These are phyloP conservation scores for Rhizophagus sp. DNA, from an alignment of 192 early-diverging fungal genomes.

Conservation along the genomic window DNA sequence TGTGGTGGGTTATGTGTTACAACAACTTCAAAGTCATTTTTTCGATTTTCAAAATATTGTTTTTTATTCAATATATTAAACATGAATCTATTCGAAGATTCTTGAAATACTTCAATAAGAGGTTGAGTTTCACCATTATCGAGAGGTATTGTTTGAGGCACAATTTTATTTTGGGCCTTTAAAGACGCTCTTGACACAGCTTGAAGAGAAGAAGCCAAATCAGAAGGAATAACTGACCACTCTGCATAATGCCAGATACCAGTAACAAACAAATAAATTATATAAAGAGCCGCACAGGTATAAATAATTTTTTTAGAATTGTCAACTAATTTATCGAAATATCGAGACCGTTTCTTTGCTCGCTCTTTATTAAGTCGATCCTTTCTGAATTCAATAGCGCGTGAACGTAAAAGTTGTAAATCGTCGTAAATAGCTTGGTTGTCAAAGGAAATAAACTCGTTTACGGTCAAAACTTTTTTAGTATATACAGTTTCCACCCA, in stretches of 20 bases:
- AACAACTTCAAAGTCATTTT: slow-evolving; percentile 7
- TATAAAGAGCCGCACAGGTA: neutral
- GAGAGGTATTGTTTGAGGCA: neutral
- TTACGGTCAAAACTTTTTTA: slow-evolving; percentile 10
- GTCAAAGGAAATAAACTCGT: slow-evolving; percentile 3
- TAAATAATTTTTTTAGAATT: neutral
- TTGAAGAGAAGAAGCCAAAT: slow-evolving; percentile 2
- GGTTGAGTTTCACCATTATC: neutral
- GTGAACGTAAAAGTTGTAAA: slow-evolving; percentile 20
- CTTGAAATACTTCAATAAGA: slow-evolving; percentile 6
- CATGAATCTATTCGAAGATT: neutral
- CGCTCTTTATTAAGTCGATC: slow-evolving; percentile 1
- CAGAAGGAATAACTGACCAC: slow-evolving; percentile 22
- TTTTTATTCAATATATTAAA: slow-evolving; percentile 9
- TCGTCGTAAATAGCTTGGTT: slow-evolving; percentile 7
- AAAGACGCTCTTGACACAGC: slow-evolving; percentile 16
- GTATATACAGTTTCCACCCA: slow-evolving; percentile 24
- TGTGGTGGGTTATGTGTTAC: slow-evolving; percentile 23
- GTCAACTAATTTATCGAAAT: neutral
- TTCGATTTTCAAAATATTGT: neutral
- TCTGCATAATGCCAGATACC: slow-evolving; percentile 13
- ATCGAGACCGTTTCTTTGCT: neutral
- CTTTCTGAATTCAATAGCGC: slow-evolving; percentile 20
- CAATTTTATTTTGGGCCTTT: neutral
- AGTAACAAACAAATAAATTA: neutral